These are phyloP conservation scores for Ruellia speciosa DNA, from an alignment of 305 asterid genomes.

Conservation along the genomic window DNA sequence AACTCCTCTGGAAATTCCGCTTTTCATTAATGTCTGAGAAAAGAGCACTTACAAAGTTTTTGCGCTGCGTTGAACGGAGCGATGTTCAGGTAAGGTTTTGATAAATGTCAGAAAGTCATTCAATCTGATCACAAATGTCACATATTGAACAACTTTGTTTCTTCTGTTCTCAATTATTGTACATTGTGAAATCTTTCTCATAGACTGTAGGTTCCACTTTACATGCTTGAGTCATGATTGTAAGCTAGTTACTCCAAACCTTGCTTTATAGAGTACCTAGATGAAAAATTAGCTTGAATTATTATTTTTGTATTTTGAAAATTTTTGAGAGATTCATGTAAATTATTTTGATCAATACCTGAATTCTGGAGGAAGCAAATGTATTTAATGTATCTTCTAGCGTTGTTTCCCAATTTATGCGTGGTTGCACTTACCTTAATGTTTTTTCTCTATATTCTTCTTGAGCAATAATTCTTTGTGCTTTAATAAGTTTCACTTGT, in stretches of 20 bases:
- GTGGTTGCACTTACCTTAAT: not conserved
- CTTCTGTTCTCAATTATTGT: no score
- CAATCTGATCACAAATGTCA: not conserved
- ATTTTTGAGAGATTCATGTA: not conserved
- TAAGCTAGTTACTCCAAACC: not conserved
- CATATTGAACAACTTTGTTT: no score
- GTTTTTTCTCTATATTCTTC: not conserved
- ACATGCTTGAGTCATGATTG: not conserved
- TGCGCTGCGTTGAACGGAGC: slow-evolving; percentile 98
- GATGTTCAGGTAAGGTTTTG: slow-evolving; percentile 74
- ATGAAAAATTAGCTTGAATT: not conserved
- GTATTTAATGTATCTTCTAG: not conserved
- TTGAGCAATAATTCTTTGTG: not conserved
- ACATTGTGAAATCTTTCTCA: not conserved
- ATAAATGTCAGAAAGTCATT: slow-evolving; percentile 1
- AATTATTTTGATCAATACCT: not conserved
- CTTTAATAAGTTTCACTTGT: slow-evolving; percentile 9
- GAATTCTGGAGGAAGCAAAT: not conserved
- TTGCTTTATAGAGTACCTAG: not conserved
- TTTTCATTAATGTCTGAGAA: slow-evolving; percentile 92
- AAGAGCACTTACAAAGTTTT: slow-evolving; percentile 86
- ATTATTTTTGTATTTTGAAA: not conserved
- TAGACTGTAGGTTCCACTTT: not conserved
- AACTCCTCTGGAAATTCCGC: slow-evolving; percentile 95
- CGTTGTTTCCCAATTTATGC: not conserved